Evolutionary conservation across 116 monocot genomes (phyloP), one percentile per base, ranked within the genome.

Genomic region (Zostera marina): DNA sequence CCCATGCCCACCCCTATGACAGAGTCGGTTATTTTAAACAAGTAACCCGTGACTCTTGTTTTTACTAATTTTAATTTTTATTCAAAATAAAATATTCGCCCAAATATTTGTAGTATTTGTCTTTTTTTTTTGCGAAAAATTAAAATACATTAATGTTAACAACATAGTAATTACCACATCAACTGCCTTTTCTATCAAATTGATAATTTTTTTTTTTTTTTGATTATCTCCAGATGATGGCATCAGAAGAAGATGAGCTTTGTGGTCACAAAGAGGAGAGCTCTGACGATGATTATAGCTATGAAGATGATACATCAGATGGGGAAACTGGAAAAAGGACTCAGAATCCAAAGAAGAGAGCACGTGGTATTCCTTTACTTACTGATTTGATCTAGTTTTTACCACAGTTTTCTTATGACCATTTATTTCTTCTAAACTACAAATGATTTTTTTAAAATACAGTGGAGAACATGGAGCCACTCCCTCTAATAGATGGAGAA

Each of bases 401-500:
- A 24, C 20, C 44, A 45, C 39, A 40, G 4, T 43, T 42, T 59
- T 41, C 42, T 40, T 39, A 22, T 41, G 59, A 22, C 8, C 14
- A 38, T 38, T 32, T 38, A 38, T 15, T 26, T 39, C 7, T 32
- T 56, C 14, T 7, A 56, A 32, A 32, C 32, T 32, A 32, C 32
- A 32, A 32, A 56, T 38, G 4, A 26, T 56, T 38, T 16, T 9
- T 12, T n/a, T 11, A 61, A 61, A 44, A 11, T 39, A 59, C 68
- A 76, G 68, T 63, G 46, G 80, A 73, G 56, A 64, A 69, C 55
- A 49, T 64, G 52, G 96, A 96, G 58, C 68, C 80, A 26, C 63
- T 60, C 69, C 81, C 96, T 47, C 67, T 96, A 61, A 88, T 96
- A 85, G 85, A 96, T 70, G 96, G 96, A 9, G 89, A 85, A 55